These are phyloP conservation scores for Serendipita sp. DNA, from an alignment of 768 basidiomycete genomes.

Conservation along the genomic window DNA sequence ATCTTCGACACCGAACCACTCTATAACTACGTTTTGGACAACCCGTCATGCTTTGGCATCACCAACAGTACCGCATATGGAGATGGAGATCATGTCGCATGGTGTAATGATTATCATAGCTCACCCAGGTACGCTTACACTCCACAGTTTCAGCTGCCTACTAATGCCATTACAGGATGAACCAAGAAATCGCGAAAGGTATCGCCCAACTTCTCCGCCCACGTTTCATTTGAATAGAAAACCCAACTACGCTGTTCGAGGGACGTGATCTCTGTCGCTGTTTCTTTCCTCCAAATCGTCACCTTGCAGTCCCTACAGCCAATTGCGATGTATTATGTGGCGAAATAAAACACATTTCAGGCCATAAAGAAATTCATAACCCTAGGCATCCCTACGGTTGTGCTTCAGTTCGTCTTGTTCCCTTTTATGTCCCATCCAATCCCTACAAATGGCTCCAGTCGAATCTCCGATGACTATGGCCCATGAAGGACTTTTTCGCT, in stretches of 20 bases:
- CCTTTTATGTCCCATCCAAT: too few relatives aligned
- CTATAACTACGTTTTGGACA: not conserved
- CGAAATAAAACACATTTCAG: too few relatives aligned
- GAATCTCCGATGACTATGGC: too few relatives aligned
- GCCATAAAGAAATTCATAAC: too few relatives aligned
- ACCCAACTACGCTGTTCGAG: too few relatives aligned
- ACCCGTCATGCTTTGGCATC: not conserved
- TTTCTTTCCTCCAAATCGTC: too few relatives aligned
- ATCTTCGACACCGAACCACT: not conserved
- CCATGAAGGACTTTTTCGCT: too few relatives aligned
- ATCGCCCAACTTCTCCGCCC: not conserved
- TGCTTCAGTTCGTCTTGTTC: too few relatives aligned
- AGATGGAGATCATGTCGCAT: not conserved
- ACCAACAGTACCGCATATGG: conserved; percentile 2
- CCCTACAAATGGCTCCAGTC: too few relatives aligned
- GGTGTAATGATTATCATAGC: conserved; percentile 2
- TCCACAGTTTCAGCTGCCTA: not conserved
- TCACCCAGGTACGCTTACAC: not conserved
- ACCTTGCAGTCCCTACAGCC: too few relatives aligned
- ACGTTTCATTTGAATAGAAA: not conserved
- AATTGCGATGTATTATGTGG: too few relatives aligned
- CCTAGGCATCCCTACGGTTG: too few relatives aligned
- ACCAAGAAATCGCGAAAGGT: not conserved
- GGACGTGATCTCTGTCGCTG: not conserved
- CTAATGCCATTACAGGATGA: not conserved